These are phyloP conservation scores for Phaeodactylum tricornutum DNA, from an alignment of 108 stramenopile genomes.

Conservation along the genomic window DNA sequence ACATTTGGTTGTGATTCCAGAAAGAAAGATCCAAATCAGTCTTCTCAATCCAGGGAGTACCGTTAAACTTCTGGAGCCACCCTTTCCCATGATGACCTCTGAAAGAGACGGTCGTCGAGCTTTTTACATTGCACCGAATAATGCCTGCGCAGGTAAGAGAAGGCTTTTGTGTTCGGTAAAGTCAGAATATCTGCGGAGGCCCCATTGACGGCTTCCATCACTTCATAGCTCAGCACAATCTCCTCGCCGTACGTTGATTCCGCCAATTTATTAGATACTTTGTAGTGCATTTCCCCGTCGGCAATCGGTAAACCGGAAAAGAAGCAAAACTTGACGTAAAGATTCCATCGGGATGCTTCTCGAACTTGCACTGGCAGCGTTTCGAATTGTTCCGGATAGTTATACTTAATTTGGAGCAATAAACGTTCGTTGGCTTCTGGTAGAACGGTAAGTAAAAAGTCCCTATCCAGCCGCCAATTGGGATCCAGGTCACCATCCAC, in stretches of 20 bases:
- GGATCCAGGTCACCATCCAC: slow-evolving; percentile 44
- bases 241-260: slow-evolving; percentile 34
- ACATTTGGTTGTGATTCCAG: too few relatives aligned
- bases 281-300: slow-evolving; percentile 83
- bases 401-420: slow-evolving; percentile 43
- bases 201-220: slow-evolving; percentile 82
- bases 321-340: slow-evolving; percentile 80
- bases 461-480: slow-evolving; percentile 37
- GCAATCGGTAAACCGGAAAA: slow-evolving; percentile 83
- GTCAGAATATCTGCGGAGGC: slow-evolving; percentile 49
- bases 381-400: slow-evolving; percentile 56
- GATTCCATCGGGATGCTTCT: slow-evolving; percentile 45
- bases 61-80: slow-evolving; percentile 58
- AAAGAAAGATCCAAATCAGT: too few relatives aligned
- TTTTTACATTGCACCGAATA: slow-evolving; percentile 73
- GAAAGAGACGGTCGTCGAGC: slow-evolving; percentile 57
- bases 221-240: slow-evolving; percentile 63
- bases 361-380: slow-evolving; percentile 71
- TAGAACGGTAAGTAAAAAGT: slow-evolving; percentile 31
- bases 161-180: slow-evolving; percentile 73
- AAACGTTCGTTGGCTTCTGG: slow-evolving; percentile 40
- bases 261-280: slow-evolving; percentile 41
- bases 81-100: slow-evolving; percentile 64
- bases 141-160: slow-evolving; percentile 62
- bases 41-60: too few relatives aligned